Evolutionary conservation across 106 monocot species (phyloP).

Genomic region (Narthecium ossifragum): DNA sequence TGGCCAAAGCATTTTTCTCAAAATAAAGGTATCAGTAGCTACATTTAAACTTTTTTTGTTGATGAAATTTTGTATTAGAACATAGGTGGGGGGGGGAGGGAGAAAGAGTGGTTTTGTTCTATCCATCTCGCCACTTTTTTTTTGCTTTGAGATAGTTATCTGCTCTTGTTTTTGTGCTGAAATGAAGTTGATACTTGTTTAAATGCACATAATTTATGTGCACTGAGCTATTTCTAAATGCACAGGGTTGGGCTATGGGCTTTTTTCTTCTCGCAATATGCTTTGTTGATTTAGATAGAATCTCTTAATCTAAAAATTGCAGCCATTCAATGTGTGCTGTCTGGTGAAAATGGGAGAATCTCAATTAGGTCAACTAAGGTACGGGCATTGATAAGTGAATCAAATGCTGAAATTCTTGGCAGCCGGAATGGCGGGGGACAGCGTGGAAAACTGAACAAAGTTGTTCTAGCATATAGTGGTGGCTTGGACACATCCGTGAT

Average conservation of each 20-base stretch:
- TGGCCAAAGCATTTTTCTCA: neutral
- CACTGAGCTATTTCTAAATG: no score
- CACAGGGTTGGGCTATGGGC: no score
- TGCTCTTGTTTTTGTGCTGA: no score
- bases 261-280: no score
- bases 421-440: slow-evolving; percentile 29
- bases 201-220: no score
- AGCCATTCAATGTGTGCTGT: neutral
- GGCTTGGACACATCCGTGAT: slow-evolving; percentile 98
- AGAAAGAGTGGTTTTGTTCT: neutral
- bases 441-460: slow-evolving; percentile 82
- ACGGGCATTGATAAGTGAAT: neutral
- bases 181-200: no score
- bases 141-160: no score
- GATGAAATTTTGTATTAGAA: neutral
- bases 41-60: neutral
- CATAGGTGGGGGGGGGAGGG: neutral
- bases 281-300: no score
- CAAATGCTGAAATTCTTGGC: slow-evolving; percentile 5
- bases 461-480: slow-evolving; percentile 96
- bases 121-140: neutral
- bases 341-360: neutral
- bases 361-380: neutral
- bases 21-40: neutral
- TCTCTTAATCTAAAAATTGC: no score